Percentiles rank a stretch among this genome's conserved stretches.
phyloP scores from a whole-genome alignment of 106 monocot species.

The Xerophyta viscosa region DNA sequence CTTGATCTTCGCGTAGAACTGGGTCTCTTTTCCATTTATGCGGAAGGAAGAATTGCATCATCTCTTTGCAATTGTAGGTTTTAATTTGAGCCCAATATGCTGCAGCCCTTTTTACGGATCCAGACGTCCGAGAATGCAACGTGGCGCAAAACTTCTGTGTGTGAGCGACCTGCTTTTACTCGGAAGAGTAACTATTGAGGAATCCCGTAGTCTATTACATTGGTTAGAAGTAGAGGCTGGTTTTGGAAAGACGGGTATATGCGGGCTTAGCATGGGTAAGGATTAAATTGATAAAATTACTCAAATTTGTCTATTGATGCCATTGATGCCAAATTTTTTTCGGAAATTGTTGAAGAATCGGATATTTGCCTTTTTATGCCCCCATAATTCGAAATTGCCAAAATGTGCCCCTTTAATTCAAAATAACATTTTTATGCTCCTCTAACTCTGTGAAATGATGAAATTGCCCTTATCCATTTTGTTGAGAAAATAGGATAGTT shows the following conservation, averaged over 20 bases:
- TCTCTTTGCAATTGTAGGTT: constrained; percentile 14
- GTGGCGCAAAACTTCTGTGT: constrained; percentile 86
- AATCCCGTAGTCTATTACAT: constrained; percentile 80
- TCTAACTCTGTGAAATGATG: no score
- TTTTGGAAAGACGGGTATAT: constrained; percentile 91
- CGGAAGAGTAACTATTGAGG: constrained; percentile 93
- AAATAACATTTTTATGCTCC: no score
- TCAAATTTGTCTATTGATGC: no score
- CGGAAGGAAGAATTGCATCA: neutral
- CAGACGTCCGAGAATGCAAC: constrained; percentile 78
- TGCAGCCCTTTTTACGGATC: constrained; percentile 96
- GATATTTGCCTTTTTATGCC: no score
- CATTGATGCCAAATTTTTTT: no score
- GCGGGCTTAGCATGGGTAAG: constrained; percentile 99
- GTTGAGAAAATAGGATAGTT: no score
- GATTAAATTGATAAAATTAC: neutral
- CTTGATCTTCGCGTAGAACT: neutral
- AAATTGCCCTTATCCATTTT: no score
- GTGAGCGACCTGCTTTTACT: constrained; percentile 92
- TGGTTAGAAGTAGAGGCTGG: constrained; percentile 93
- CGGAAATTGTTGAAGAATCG: no score
- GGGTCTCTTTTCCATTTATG: neutral
- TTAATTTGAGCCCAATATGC: constrained; percentile 36
- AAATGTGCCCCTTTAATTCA: no score
- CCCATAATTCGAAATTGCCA: no score